These are phyloP conservation scores for Nitzschia sp. DNA, from an alignment of 108 stramenopile species.

Conservation along the genomic window DNA sequence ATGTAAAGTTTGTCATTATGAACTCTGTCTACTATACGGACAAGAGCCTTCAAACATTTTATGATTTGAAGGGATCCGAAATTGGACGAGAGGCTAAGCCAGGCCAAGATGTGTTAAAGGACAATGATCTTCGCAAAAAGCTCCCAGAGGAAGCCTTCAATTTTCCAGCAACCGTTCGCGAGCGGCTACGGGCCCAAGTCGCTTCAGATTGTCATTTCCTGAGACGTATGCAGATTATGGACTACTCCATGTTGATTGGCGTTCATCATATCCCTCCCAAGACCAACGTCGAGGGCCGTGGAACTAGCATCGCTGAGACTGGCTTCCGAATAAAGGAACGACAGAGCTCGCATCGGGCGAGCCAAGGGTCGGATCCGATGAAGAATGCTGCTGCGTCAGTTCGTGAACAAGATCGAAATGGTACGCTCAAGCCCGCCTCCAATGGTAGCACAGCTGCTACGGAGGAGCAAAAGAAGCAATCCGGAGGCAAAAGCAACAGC, in stretches of 20 bases:
- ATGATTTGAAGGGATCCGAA: slow-evolving; percentile 92
- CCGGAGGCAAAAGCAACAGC: not conserved
- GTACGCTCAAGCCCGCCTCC: not conserved
- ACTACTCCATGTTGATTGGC: slow-evolving; percentile 94
- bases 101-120: slow-evolving; percentile 87
- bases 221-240: slow-evolving; percentile 90
- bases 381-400: not conserved
- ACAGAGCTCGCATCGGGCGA: slow-evolving; percentile 11
- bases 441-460: not conserved
- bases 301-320: slow-evolving; percentile 24
- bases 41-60: slow-evolving; percentile 81
- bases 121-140: slow-evolving; percentile 76
- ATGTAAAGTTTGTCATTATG: slow-evolving; percentile 95
- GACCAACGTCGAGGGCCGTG: slow-evolving; percentile 12
- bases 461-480: not conserved
- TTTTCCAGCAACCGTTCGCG: slow-evolving; percentile 55
- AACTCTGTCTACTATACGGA: slow-evolving; percentile 92
- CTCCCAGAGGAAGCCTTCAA: slow-evolving; percentile 66
- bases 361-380: slow-evolving; percentile 8
- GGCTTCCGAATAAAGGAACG: slow-evolving; percentile 34
- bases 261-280: slow-evolving; percentile 77
- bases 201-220: slow-evolving; percentile 78
- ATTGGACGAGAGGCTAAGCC: slow-evolving; percentile 82
- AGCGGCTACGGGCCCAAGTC: slow-evolving; percentile 71
- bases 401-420: not conserved